Evolutionary conservation across 2,329 filamentous ascomycete species (phyloP).

Genomic region (Beauveria medogensis): DNA sequence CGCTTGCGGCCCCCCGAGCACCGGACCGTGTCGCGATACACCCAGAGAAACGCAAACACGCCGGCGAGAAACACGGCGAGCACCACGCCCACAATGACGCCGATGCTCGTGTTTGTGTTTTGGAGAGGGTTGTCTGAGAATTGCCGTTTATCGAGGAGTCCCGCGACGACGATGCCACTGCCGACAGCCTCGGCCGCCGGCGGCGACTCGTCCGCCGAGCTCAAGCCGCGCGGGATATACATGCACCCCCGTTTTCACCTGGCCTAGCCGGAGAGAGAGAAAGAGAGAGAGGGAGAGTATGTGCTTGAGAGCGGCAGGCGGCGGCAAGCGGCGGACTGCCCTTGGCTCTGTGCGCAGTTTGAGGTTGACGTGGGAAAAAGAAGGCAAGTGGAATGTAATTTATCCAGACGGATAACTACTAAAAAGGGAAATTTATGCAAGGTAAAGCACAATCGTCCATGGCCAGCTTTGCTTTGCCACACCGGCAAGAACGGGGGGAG

Average conservation of each 20-base stretch:
- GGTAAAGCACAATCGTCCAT: neutral
- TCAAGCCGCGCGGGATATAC: constrained; percentile 4
- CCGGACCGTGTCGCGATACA: constrained; percentile 31
- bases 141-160: constrained; percentile 9
- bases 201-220: neutral
- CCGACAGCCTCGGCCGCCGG: neutral
- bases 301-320: neutral
- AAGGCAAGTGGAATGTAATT: neutral
- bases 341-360: neutral
- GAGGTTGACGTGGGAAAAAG: neutral
- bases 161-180: neutral
- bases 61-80: constrained; percentile 32
- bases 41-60: constrained; percentile 29
- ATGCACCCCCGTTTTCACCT: constrained; percentile 1
- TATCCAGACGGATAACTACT: neutral
- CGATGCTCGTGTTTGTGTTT: constrained; percentile 34
- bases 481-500: neutral
- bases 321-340: neutral
- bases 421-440: neutral
- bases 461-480: neutral
- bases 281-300: neutral
- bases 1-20: constrained; percentile 22
- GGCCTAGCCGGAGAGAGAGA: neutral
- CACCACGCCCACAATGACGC: constrained; percentile 34
- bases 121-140: constrained; percentile 18